Percentiles rank a stretch among this genome's conserved stretches.
phyloP scores from a whole-genome alignment of 148 eudicot species.

The Polygonum maritimum region DNA sequence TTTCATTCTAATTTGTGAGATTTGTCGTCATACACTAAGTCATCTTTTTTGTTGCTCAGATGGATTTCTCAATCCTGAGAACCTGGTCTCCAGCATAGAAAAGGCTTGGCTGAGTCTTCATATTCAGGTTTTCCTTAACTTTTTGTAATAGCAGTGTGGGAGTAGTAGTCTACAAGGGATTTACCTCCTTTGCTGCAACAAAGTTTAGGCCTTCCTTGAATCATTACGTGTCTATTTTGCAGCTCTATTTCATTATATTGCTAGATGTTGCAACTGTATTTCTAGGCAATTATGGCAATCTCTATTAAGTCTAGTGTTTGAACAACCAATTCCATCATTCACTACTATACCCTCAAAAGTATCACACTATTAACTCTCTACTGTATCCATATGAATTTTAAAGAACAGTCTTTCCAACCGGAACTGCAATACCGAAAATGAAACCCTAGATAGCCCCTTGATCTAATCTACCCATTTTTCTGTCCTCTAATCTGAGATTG shows the following conservation, averaged over 20 bases:
- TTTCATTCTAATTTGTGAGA: not conserved
- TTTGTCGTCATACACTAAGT: not conserved
- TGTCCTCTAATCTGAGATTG: not conserved
- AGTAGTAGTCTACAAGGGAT: not conserved
- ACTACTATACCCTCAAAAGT: not conserved
- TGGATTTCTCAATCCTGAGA: constrained; percentile 45
- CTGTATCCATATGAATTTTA: not conserved
- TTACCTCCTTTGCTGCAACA: not conserved
- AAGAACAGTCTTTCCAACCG: not conserved
- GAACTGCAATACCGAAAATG: not conserved
- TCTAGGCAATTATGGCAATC: not conserved
- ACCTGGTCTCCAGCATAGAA: constrained; percentile 39
- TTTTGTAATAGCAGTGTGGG: not conserved
- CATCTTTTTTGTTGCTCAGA: constrained; percentile 16
- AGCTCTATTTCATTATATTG: not conserved
- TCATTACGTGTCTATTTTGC: not conserved
- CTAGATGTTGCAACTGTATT: not conserved
- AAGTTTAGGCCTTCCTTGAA: not conserved
- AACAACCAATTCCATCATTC: not conserved
- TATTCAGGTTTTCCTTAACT: constrained; percentile 30
- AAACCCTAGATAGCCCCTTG: not conserved
- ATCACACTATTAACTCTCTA: not conserved
- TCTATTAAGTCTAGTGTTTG: not conserved
- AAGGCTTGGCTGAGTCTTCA: constrained; percentile 65
- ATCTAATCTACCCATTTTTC: not conserved